Base-by-base conservation (phyloP, 164 flowering plant species). In the Sedum album region DNA sequence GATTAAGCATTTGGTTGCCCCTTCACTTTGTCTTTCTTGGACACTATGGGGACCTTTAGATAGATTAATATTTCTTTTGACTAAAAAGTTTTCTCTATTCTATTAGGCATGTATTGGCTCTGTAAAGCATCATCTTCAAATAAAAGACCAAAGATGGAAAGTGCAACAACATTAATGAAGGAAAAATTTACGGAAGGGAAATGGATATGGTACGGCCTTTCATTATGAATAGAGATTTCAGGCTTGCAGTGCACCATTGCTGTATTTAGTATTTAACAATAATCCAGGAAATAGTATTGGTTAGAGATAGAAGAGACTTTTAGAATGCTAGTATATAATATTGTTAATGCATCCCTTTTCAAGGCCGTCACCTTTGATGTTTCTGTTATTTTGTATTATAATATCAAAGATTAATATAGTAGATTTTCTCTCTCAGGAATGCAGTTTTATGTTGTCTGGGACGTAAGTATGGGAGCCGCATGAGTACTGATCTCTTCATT, bases 171-270 rank as follows among this genome's bases (percentile, higher is more conserved):
- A 31, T 80, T 75, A 80, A 69, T 95, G 44, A 83, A 73, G 74
- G 94, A 89, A 69, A 85, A 86, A 36, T 84, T 95, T 53, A 72
- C 71, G 73, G 74, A 77, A 73, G 97, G 99, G 67, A 90, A 85
- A 76, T 94, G 93, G 93, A 69, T 84, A 68, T 94, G 97, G 99
- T 95, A 77, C 71, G 91, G 57, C 71, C 62, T 26, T 26, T 57
- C 33, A 25, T 26, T 33, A 13, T 26, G 62, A 30, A 20, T 30
- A 23, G 31, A 23, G 60, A 55, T 39, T 31, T 25, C 31, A 9
- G 14, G 15, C 17, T 25, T 55, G 60, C 60, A 55, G 33, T 13
- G 8, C 20, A 57, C 5, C 62, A 57, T 57, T 8, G 6, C 28
- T 57, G 60, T 53, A 30, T 3, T 53, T 53, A 7, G 14, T 53